Base-by-base conservation (phyloP, 2,329 filamentous ascomycete genomes). In the Colletotrichum viniferum region DNA sequence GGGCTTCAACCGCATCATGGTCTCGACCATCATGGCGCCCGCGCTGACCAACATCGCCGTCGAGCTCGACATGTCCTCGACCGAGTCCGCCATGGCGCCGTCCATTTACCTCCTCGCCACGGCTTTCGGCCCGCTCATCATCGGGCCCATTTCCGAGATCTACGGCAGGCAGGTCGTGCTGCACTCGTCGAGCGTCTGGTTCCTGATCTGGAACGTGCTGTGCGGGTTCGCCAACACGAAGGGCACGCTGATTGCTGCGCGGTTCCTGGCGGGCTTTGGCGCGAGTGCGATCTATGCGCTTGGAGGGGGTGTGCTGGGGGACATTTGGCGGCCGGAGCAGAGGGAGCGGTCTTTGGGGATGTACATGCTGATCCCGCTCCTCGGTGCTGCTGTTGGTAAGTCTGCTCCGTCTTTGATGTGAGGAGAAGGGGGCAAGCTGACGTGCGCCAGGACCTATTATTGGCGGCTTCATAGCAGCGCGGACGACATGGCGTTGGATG, bases 11-110 rank as follows among this genome's bases (percentile, higher is more conserved):
- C 86, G 86, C 12, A 88, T 89, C 73, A 84, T 90, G 77, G 86
- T 88, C 0, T 88, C 87, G 5, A 88, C 88, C 1, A 89, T 90
- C 79, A 87, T 90, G 82, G 88, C 88, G 0, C 88, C 88, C 0
- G 87, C 87, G 0, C 77, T 93, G 30, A 77, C 84, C 2, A 79
- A 84, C 2, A 89, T 93, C 60, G 85, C 87, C 7, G 79, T 80
- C 2, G 89, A 92, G 52, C 82, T 93, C 14, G 58, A 87, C 56
- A 91, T 92, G 80, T 86, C 79, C 7, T 80, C 84, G 8, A 81
- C 82, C 48, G 84, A 90, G 77, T 83, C 90, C 4, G 86, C 86
- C 55, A 85, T 92, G 81, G 79, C 85, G 0, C 72, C 88, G 32
- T 88, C 85, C 6, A 85, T 87, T 5, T 88, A 86, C 71, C 77